Percentiles rank a stretch among this genome's conserved stretches.
Conservation (phyloP, 257 asterid species). For the Ballota nigra region DNA sequence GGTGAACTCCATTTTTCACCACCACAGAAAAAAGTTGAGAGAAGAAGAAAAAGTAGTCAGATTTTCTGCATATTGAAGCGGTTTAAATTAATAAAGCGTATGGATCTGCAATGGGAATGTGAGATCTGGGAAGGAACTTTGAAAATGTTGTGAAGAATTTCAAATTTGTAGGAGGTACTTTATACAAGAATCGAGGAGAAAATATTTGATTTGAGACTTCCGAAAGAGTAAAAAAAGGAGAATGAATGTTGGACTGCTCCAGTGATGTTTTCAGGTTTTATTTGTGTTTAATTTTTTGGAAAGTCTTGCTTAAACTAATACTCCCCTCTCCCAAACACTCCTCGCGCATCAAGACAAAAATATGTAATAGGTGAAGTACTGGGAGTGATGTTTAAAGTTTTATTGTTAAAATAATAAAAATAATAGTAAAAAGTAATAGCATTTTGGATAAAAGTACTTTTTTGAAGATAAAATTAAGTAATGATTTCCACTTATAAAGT, state of each 20-base stretch:
- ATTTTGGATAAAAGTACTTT: too few relatives aligned
- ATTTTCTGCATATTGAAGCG: slow-evolving; percentile 11
- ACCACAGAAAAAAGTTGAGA: not conserved
- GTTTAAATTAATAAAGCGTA: not conserved
- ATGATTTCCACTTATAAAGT: too few relatives aligned
- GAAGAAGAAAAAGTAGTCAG: not conserved
- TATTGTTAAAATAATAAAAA: too few relatives aligned
- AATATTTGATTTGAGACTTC: not conserved
- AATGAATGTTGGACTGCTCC: not conserved
- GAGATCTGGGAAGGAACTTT: slow-evolving; percentile 31
- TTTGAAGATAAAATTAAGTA: too few relatives aligned
- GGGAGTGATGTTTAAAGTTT: too few relatives aligned
- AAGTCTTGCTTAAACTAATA: too few relatives aligned
- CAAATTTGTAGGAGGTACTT: slow-evolving; percentile 21
- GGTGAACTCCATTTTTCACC: slow-evolving; percentile 74
- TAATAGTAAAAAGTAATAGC: too few relatives aligned
- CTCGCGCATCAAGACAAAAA: too few relatives aligned
- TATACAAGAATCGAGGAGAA: slow-evolving; percentile 16
- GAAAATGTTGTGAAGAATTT: slow-evolving; percentile 16
- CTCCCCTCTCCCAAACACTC: too few relatives aligned
- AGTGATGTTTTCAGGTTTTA: not conserved
- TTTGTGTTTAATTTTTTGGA: too few relatives aligned
- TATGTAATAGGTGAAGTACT: too few relatives aligned
- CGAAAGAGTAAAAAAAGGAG: not conserved
- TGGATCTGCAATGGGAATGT: slow-evolving; percentile 29